Evolutionary conservation across 257 asterid species (phyloP), one percentile per base, ranked within the genome.

Genomic region (Lycium barbarum): DNA sequence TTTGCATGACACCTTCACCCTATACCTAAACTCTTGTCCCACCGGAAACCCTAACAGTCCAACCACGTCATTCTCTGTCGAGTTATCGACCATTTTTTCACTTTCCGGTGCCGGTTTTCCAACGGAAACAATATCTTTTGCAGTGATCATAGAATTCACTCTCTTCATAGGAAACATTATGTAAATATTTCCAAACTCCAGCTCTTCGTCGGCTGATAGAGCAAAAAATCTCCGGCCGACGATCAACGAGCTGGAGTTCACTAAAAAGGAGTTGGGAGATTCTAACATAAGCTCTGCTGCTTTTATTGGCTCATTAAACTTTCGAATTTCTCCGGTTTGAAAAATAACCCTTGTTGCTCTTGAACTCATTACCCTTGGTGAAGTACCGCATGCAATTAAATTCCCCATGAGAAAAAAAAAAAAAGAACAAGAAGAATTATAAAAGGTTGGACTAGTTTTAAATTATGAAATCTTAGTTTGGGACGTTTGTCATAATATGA

Each of bases 261-360:
- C 91, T 71, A 94, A 59, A 92, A 91, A 93, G 66, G 38, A 88
- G 81, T 40, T 85, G 0, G 98, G 95, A 9, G 88, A 85, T 55
- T 94, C 97, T 35, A 94, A 93, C 97, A 94, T 94, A 74, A 94
- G 89, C 85, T 94, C 97, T 20, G 97, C 98, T 80, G 97, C 98
- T 89, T 87, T 93, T 1, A 87, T 88, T 49, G 91, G 89, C 10
- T 94, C 89, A 13, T 90, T 89, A 86, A 91, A 91, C 84, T 90
- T 93, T 18, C 89, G 90, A 8, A 93, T 85, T 85, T 93, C 91
- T 73, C 98, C 98, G 71, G 86, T 89, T 35, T 95, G 95, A 73
- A 94, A 89, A 47, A 94, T 84, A 11, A 91, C 94, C 87, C 92
- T 87, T 6, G 94, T 92, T 6, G 93, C 85, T 87, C 85, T 91